Conservation (phyloP, 2,329 filamentous ascomycete species). For the Curvularia sp. region DNA sequence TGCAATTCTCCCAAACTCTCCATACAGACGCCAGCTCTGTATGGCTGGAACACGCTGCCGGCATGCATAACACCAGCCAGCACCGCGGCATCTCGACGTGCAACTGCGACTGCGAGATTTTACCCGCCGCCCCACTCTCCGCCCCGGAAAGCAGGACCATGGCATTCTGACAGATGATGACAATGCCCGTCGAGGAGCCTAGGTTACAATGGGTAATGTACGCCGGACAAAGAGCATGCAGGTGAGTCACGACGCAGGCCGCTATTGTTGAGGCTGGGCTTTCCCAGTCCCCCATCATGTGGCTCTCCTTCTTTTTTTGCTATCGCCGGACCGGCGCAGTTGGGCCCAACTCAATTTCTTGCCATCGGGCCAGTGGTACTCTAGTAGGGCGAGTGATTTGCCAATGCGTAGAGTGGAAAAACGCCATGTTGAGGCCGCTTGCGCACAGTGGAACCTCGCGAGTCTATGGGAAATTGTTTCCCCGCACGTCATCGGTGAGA, state of each 20-base stretch:
- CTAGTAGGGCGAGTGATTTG: neutral
- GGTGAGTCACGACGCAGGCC: conserved; percentile 3
- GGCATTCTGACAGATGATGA: conserved; percentile 1
- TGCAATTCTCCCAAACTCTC: neutral
- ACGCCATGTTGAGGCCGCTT: conserved; percentile 8
- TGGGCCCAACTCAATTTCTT: neutral
- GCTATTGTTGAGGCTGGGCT: conserved; percentile 2
- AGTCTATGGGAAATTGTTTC: neutral
- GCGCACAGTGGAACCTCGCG: neutral
- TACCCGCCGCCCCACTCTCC: neutral
- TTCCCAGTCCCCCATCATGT: conserved; percentile 1
- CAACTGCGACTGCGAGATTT: too few species aligned
- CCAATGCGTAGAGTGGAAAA: neutral
- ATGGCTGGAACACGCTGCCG: conserved; percentile 4
- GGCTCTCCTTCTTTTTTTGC: neutral
- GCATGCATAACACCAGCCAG: neutral
- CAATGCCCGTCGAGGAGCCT: neutral
- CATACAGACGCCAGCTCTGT: conserved; percentile 8
- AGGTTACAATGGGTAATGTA: neutral
- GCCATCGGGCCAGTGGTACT: neutral
- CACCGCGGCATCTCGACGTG: neutral
- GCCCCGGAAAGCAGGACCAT: neutral
- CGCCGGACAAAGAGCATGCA: neutral
- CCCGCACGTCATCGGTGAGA: conserved; percentile 5
- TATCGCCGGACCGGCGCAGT: neutral